Evolutionary conservation across 495 filamentous ascomycete genomes (phyloP).

Genomic region (Clavariopsis aquatica): DNA sequence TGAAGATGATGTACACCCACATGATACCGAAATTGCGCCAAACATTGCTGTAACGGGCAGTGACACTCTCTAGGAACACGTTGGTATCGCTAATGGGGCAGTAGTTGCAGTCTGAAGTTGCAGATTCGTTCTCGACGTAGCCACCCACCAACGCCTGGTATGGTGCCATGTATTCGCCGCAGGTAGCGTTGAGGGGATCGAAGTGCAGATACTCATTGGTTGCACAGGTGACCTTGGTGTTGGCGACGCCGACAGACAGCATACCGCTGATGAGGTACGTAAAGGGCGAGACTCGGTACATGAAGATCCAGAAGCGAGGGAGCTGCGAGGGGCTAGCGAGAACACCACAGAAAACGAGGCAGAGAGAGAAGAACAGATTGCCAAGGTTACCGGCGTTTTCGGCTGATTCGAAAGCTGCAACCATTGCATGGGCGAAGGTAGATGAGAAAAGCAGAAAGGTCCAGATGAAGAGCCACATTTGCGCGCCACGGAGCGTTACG

Average conservation of each 20-base stretch:
- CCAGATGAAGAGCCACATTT: constrained; percentile 61
- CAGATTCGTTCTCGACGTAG: constrained; percentile 38
- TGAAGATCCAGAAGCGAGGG: constrained; percentile 51
- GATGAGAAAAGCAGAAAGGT: constrained; percentile 56
- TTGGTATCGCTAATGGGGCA: constrained; percentile 45
- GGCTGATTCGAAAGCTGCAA: constrained; percentile 63
- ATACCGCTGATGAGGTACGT: constrained; percentile 47
- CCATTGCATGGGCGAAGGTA: constrained; percentile 67
- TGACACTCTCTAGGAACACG: constrained; percentile 42
- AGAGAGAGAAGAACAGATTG: constrained; percentile 63
- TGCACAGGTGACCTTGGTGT: constrained; percentile 44
- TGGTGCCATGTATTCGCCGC: constrained; percentile 41
- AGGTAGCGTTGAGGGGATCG: constrained; percentile 40
- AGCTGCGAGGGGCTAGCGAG: constrained; percentile 40
- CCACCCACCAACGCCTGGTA: constrained; percentile 38
- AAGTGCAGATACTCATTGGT: constrained; percentile 46
- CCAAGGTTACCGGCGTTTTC: constrained; percentile 64
- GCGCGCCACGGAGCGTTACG: constrained; percentile 55
- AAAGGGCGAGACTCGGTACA: constrained; percentile 49
- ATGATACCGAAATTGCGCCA: constrained; percentile 54
- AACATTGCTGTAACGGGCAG: constrained; percentile 38
- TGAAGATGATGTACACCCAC: constrained; percentile 51
- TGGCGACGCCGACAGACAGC: constrained; percentile 46
- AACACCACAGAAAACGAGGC: constrained; percentile 57
- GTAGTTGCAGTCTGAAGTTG: constrained; percentile 42